Evolutionary conservation across 2,329 filamentous ascomycete genomes (phyloP).

Genomic region (Penicillium sclerotiorum): DNA sequence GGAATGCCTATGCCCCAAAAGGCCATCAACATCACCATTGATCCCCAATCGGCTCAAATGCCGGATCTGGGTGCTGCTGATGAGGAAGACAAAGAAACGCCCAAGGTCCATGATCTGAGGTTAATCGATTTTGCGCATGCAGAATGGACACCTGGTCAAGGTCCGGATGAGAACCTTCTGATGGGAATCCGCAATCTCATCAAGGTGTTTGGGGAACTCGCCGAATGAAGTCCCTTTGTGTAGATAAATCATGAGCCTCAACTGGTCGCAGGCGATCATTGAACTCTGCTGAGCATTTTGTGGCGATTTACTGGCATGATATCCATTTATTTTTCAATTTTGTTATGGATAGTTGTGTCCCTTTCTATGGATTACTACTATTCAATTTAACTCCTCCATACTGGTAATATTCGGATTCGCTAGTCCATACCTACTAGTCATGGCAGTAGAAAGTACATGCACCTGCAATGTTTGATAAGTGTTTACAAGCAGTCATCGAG

Average conservation of each 20-base stretch:
- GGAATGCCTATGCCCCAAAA: conserved; percentile 33
- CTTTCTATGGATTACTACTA: not conserved
- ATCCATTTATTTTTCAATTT: not conserved
- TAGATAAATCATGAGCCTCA: conserved; percentile 9
- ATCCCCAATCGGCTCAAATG: conserved; percentile 41
- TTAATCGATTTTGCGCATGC: conserved; percentile 98
- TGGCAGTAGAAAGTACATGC: not conserved
- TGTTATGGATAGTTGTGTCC: not conserved
- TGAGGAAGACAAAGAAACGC: conserved; percentile 57
- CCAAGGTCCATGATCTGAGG: conserved; percentile 76
- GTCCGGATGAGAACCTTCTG: conserved; percentile 82
- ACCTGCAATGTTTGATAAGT: no score
- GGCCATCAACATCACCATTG: conserved; percentile 39
- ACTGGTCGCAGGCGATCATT: conserved; percentile 32
- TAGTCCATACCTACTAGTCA: no score
- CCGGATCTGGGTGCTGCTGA: conserved; percentile 55
- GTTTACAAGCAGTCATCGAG: no score
- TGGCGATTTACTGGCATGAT: not conserved
- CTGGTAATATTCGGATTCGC: no score
- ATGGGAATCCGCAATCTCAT: conserved; percentile 72
- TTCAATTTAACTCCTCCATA: no score
- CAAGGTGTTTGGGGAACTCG: conserved; percentile 70
- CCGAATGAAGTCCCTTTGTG: conserved; percentile 23
- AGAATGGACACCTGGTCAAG: conserved; percentile 75
- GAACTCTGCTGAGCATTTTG: conserved; percentile 1